phyloP scores from a whole-genome alignment of 148 eudicot genomes.

The Chenopodium album region DNA sequence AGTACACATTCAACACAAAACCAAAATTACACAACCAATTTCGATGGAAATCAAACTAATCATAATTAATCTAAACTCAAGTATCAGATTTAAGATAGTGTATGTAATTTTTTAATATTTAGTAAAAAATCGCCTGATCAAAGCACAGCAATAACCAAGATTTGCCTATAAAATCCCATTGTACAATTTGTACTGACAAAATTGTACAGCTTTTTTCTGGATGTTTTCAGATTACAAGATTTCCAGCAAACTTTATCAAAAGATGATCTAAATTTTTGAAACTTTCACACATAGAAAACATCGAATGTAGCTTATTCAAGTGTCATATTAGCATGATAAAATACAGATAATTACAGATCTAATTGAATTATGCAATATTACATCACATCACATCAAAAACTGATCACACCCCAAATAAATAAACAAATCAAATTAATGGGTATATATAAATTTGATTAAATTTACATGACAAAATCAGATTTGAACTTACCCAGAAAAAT shows the following conservation, averaged over 20 bases:
- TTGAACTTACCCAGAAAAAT: conserved; percentile 1
- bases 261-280: not conserved
- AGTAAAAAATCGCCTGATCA: not conserved
- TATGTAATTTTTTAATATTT: no score
- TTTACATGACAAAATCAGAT: not conserved
- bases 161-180: not conserved
- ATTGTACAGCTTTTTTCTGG: not conserved
- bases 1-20: not conserved
- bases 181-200: no score
- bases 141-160: not conserved
- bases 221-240: not conserved
- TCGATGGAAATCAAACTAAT: not conserved
- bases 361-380: not conserved
- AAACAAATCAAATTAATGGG: not conserved
- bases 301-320: not conserved
- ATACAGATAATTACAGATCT: conserved; percentile 11
- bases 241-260: not conserved
- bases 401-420: conserved; percentile 6
- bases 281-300: not conserved
- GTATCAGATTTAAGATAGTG: no score
- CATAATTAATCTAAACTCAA: not conserved
- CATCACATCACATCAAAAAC: not conserved
- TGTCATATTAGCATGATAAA: not conserved
- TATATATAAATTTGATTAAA: not conserved
- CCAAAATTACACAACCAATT: not conserved